Base-by-base conservation (phyloP, 139 green algal species). In the Astrephomene gubernaculifera region DNA sequence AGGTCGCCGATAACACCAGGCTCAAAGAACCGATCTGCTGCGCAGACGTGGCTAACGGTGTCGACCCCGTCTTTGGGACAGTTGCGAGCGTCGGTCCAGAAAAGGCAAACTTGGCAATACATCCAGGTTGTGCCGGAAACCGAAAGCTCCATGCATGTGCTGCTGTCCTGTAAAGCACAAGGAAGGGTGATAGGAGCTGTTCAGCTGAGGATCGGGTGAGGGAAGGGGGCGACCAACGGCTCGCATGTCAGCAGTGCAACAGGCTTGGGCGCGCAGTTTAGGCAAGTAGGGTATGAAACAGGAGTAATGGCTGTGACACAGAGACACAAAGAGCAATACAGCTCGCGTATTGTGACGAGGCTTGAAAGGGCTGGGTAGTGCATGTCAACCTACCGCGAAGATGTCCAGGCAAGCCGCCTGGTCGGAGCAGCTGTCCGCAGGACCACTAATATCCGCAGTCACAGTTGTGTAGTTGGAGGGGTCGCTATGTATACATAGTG, bases 11-110 rank as follows among this genome's bases (percentile, higher is more conserved):
- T 80, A 1, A 80, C 49, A 3, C 70, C 70, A 29, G 70, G 70
- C 19, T 0, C 65, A n/a, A 31, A 80, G 31, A 80, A 80, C 71
- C 65, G 31, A 33, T 80, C 71, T 0, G 29, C 71, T 14, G 45
- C 31, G 45, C 71, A 80, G 1, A 80, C 43, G 71, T 80, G 71
- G 71, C 71, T 80, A 22, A 80, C 65, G 9, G 45, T 80, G n/a
- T 80, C 71, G 8, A 57, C 43, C 0, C 45, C 12, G n/a, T 65
- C 71, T 45, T 80, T 80, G 45, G 71, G 71, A 35, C 71, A 80
- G 35, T 80, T 80, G 33, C 71, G 71, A 31, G n/a, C 45, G 33
- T 80, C 45, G 5, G 45, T 29, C 71, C 71, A 80, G 33, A 80
- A 80, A 19, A 80, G 43, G 71, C 71, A 80, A 33, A 80, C 7